Percentiles rank a stretch among this genome's conserved stretches.
These are phyloP conservation scores for Phaeotremella fagi DNA, from an alignment of 768 basidiomycete genomes.

Conservation along the genomic window DNA sequence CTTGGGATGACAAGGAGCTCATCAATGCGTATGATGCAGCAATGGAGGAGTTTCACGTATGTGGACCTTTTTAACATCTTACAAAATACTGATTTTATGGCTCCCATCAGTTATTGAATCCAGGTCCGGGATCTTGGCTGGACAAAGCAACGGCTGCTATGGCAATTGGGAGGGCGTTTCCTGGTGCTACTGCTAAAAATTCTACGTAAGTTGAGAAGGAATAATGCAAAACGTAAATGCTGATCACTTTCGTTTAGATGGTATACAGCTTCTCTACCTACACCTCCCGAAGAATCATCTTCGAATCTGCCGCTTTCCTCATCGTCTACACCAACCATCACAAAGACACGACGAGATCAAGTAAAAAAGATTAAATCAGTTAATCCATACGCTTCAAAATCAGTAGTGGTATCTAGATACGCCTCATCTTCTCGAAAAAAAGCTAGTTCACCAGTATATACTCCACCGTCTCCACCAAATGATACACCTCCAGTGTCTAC, in stretches of 20 bases:
- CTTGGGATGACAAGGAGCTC: conserved; percentile 47
- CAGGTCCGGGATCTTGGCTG: conserved; percentile 44
- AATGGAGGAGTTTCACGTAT: conserved; percentile 44
- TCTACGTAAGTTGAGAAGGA: conserved; percentile 36
- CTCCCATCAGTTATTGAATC: conserved; percentile 32
- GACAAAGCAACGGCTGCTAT: conserved; percentile 45
- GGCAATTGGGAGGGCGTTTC: conserved; percentile 30
- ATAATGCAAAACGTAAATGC: too few relatives aligned
- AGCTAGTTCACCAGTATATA: conserved; percentile 4
- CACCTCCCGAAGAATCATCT: too few relatives aligned
- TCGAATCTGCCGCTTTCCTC: too few relatives aligned
- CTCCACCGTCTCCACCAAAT: conserved; percentile 6
- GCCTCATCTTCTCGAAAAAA: background rate
- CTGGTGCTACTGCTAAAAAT: conserved; percentile 20
- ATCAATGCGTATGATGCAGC: conserved; percentile 42
- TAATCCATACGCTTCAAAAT: too few relatives aligned
- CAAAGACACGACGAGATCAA: too few relatives aligned
- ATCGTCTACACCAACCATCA: too few relatives aligned
- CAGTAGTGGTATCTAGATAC: too few relatives aligned
- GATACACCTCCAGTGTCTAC: conserved; percentile 2
- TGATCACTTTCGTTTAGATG: conserved; percentile 11
- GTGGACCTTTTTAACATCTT: conserved; percentile 4
- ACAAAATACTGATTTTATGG: background rate
- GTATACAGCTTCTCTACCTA: conserved; percentile 15
- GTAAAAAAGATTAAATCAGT: too few relatives aligned